Percentiles rank a stretch among this genome's conserved stretches.
Evolutionary conservation across 1,284 basidiomycete genomes (phyloP).

Genomic region (Microbotryum intermedium): DNA sequence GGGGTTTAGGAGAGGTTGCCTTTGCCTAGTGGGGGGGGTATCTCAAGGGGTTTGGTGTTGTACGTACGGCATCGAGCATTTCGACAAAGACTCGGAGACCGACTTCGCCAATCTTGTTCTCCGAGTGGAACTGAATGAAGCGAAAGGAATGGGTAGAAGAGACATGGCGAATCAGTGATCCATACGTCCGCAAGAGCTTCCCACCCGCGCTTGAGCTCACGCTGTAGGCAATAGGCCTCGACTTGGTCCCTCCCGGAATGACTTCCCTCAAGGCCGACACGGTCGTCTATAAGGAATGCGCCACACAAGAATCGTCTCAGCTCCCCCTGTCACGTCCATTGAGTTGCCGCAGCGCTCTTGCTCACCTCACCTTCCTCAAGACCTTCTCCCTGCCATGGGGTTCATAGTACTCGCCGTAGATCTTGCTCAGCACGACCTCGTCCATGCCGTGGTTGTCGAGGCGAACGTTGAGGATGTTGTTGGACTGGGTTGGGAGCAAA

Average conservation of each 20-base stretch:
- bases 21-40: not conserved
- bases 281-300: constrained; percentile 5
- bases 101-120: constrained; percentile 31
- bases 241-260: not conserved
- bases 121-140: constrained; percentile 11
- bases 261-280: constrained; percentile 3
- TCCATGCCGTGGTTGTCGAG: constrained; percentile 24
- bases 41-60: too few relatives aligned
- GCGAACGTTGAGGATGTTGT: constrained; percentile 22
- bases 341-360: too few relatives aligned
- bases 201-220: too few relatives aligned
- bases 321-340: too few relatives aligned
- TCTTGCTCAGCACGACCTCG: constrained; percentile 15
- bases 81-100: constrained; percentile 32
- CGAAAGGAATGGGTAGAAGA: too few relatives aligned
- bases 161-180: too few relatives aligned
- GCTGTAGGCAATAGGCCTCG: constrained; percentile 11
- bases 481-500: not conserved
- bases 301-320: too few relatives aligned
- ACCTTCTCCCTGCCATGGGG: constrained; percentile 21
- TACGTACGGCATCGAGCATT: constrained; percentile 12
- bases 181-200: too few relatives aligned
- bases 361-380: constrained; percentile 22
- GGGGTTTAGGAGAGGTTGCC: not conserved
- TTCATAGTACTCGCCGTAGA: constrained; percentile 26